Percentiles rank a stretch among this genome's conserved stretches.
These are phyloP conservation scores for Ramaria sp. DNA, from an alignment of 768 basidiomycete genomes.

Conservation along the genomic window DNA sequence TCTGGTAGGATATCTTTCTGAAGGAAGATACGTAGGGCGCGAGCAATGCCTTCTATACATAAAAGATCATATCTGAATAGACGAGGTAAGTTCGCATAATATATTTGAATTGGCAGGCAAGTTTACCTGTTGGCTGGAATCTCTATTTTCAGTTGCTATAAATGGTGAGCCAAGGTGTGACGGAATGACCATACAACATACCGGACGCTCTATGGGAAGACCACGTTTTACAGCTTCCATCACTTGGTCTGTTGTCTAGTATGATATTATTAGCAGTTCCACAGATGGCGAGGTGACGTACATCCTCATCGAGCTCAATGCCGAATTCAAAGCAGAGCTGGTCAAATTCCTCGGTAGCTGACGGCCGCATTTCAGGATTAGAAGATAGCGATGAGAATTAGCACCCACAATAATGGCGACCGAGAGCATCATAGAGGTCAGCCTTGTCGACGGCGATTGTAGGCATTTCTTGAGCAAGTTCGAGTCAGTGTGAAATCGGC, in stretches of 20 bases:
- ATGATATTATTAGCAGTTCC: background rate
- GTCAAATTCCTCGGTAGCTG: conserved; percentile 93
- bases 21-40: conserved; percentile 77
- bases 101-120: background rate
- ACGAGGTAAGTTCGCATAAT: background rate
- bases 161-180: conserved; percentile 10
- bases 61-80: conserved; percentile 82
- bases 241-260: conserved; percentile 81
- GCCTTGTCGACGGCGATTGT: conserved; percentile 94
- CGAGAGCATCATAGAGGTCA: conserved; percentile 84
- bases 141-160: conserved; percentile 95
- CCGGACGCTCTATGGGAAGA: conserved; percentile 75
- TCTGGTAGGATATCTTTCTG: conserved; percentile 51
- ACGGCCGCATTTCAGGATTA: conserved; percentile 15
- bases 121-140: conserved; percentile 85
- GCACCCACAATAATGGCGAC: conserved; percentile 63
- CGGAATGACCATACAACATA: conserved; percentile 23
- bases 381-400: background rate
- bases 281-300: conserved; percentile 28
- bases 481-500: too few relatives aligned
- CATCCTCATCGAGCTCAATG: conserved; percentile 95
- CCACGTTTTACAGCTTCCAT: conserved; percentile 75
- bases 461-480: conserved; percentile 53
- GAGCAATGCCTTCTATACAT: conserved; percentile 92
- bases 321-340: conserved; percentile 95